Conservation (phyloP, 345 rosid species). For the Eucalyptus regnans region DNA sequence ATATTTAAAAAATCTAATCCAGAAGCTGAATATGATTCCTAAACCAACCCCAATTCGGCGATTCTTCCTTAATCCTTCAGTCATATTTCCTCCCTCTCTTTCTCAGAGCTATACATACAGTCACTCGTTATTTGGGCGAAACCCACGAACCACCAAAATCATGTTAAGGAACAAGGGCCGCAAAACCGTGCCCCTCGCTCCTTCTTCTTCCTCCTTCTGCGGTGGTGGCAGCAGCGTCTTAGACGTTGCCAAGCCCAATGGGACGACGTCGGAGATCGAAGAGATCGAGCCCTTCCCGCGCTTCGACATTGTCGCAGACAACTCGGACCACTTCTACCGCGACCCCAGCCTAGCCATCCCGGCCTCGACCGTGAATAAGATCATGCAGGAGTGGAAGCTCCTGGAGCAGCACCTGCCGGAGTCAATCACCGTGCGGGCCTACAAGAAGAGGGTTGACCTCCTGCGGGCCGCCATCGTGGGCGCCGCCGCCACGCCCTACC, state of each 20-base stretch:
- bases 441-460: slow-evolving; percentile 40
- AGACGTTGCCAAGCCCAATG: not conserved
- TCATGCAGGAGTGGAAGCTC: slow-evolving; percentile 44
- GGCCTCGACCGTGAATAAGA: slow-evolving; percentile 9
- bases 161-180: not conserved
- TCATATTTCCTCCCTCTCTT: not conserved
- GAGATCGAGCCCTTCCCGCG: slow-evolving; percentile 5
- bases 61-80: not conserved
- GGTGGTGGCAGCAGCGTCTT: not conserved
- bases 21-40: not conserved
- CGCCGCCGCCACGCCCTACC: slow-evolving; percentile 50
- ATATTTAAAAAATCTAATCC: not conserved
- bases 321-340: not conserved
- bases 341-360: accelerated
- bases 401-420: slow-evolving; percentile 37
- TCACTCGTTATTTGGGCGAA: not conserved
- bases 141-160: not conserved
- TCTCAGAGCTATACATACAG: not conserved
- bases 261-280: not conserved
- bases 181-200: not conserved
- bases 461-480: slow-evolving; percentile 37
- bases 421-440: slow-evolving; percentile 39
- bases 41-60: not conserved
- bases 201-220: not conserved
- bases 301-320: not conserved